A percentile compares a stretch with the other conserved stretches of the same genome.
Evolutionary conservation across 345 rosid species (phyloP).

Genomic region (Syzygium oleosum): DNA sequence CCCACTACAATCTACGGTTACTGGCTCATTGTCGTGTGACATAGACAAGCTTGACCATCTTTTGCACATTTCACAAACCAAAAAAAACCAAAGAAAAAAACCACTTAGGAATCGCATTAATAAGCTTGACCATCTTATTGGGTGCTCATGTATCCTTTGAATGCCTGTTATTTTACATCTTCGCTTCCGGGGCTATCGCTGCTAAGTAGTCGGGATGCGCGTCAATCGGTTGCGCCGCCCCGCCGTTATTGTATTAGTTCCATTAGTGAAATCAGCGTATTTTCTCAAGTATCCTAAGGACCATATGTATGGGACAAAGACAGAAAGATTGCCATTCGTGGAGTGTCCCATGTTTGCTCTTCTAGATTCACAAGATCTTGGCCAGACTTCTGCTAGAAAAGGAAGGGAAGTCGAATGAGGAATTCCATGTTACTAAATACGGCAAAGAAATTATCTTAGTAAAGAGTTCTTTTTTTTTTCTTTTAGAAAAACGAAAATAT

Average conservation of each 20-base stretch:
- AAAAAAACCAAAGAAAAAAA: background rate
- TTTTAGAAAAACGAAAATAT: too few relatives aligned
- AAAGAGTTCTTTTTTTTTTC: background rate
- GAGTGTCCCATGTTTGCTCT: background rate
- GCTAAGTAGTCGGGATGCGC: too few relatives aligned
- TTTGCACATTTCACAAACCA: background rate
- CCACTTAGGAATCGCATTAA: background rate
- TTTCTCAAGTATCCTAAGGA: background rate
- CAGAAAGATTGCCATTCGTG: background rate
- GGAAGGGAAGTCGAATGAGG: background rate
- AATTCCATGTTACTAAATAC: background rate
- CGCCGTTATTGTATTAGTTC: background rate
- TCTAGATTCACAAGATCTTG: background rate
- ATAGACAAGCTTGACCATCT: background rate
- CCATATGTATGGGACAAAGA: background rate
- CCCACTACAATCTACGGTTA: slow-evolving; percentile 3
- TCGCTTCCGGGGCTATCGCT: background rate
- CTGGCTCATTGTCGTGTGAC: background rate
- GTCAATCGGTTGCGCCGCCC: background rate
- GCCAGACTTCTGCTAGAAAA: background rate
- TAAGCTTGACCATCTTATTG: background rate
- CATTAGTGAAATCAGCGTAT: background rate
- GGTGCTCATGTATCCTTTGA: background rate
- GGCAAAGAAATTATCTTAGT: background rate
- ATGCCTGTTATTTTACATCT: background rate